Evolutionary conservation across 768 basidiomycete genomes (phyloP).

Genomic region (Leccinellum luteum): DNA sequence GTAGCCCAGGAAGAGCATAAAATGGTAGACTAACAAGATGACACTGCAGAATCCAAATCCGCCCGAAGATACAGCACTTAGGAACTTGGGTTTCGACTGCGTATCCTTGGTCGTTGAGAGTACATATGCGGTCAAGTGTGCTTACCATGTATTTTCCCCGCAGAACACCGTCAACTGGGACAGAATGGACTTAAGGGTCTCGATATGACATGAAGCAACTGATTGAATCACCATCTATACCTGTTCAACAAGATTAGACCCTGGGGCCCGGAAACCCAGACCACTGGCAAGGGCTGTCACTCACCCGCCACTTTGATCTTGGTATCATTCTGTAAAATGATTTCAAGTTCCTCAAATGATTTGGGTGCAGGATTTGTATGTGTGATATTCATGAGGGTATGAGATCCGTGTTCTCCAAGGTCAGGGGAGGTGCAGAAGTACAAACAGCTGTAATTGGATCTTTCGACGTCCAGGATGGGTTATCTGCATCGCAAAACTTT

Average conservation of each 20-base stretch:
- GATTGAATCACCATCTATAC: conserved; percentile 62
- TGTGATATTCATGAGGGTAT: conserved; percentile 12
- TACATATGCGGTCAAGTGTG: background rate
- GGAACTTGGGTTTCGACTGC: conserved; percentile 89
- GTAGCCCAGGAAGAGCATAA: background rate
- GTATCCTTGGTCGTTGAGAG: conserved; percentile 7
- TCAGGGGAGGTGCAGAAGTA: background rate
- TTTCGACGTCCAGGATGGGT: background rate
- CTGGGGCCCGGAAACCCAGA: background rate
- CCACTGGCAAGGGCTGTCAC: conserved; percentile 26
- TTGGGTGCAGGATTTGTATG: conserved; percentile 40
- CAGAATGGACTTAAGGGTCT: conserved; percentile 4
- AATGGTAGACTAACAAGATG: conserved; percentile 64
- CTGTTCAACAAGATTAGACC: conserved; percentile 26
- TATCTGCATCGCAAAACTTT: conserved; percentile 25
- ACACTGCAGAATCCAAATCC: conserved; percentile 95
- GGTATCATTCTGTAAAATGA: conserved; percentile 55
- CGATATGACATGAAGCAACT: background rate
- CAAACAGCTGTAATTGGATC: background rate
- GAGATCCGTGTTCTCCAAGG: background rate
- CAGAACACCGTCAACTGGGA: conserved; percentile 84
- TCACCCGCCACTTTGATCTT: conserved; percentile 94
- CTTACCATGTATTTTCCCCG: conserved; percentile 92
- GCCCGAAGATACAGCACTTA: conserved; percentile 71
- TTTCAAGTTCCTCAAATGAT: conserved; percentile 55